Conservation (phyloP, 352 stramenopile species). For the Pythium sp. region DNA sequence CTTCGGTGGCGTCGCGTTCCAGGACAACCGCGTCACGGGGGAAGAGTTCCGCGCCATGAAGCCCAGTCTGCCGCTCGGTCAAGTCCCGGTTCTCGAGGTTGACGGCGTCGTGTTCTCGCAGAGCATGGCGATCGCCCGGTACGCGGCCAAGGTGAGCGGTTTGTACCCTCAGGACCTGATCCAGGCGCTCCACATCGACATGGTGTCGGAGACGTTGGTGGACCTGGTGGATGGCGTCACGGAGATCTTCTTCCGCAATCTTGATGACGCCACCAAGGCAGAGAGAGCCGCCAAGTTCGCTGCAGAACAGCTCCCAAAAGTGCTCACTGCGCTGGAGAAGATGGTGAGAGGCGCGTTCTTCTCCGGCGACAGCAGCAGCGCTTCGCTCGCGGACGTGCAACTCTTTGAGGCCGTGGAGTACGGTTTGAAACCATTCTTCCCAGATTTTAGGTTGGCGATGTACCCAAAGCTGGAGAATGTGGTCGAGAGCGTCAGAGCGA, state of each 20-base stretch:
- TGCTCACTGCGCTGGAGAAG: slow-evolving; percentile 29
- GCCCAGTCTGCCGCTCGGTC: slow-evolving; percentile 24
- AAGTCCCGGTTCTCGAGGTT: slow-evolving; percentile 28
- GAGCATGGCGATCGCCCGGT: slow-evolving; percentile 28
- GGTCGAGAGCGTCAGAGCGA: slow-evolving; percentile 27
- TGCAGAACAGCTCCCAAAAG: slow-evolving; percentile 25
- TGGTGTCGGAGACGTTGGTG: slow-evolving; percentile 15
- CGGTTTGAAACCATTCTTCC: slow-evolving; percentile 20
- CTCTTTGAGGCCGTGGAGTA: slow-evolving; percentile 45
- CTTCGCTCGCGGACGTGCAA: slow-evolving; percentile 36
- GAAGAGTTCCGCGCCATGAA: slow-evolving; percentile 17
- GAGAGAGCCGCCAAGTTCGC: slow-evolving; percentile 34
- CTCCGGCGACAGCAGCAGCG: slow-evolving; percentile 27
- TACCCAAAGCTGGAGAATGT: slow-evolving; percentile 42
- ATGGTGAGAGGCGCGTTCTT: slow-evolving; percentile 28
- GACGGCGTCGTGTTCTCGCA: slow-evolving; percentile 20
- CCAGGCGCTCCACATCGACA: slow-evolving; percentile 16
- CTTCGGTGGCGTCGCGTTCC: slow-evolving; percentile 27
- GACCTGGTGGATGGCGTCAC: slow-evolving; percentile 8
- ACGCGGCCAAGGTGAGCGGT: slow-evolving; percentile 22
- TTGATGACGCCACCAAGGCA: slow-evolving; percentile 30
- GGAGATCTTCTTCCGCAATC: neutral
- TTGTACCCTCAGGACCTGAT: slow-evolving; percentile 22
- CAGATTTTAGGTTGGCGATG: slow-evolving; percentile 17
- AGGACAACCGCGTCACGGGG: slow-evolving; percentile 20